phyloP scores from a whole-genome alignment of 495 filamentous ascomycete species.

The Podospora pseudopauciseta region DNA sequence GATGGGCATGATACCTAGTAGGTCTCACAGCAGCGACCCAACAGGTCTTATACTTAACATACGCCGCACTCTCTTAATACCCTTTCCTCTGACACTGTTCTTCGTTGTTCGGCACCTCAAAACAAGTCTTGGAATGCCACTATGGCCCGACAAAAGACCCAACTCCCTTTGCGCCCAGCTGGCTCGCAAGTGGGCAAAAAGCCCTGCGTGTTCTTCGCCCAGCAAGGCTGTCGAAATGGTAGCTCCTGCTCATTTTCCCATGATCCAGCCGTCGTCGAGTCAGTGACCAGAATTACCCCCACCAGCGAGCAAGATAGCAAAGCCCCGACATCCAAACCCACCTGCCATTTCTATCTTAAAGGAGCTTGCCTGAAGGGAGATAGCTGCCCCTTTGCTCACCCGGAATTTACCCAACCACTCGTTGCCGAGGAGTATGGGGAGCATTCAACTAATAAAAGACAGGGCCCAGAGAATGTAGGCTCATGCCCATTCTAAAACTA shows the following conservation, averaged over 20 bases:
- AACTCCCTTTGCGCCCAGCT: not conserved
- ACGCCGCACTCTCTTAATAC: too few relatives aligned
- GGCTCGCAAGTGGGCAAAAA: not conserved
- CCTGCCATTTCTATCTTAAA: not conserved
- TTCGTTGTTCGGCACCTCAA: too few relatives aligned
- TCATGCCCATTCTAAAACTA: too few relatives aligned
- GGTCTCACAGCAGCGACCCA: too few relatives aligned
- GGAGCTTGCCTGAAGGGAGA: not conserved
- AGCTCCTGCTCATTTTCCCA: slow-evolving; percentile 5
- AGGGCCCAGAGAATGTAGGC: too few relatives aligned
- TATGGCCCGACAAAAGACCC: not conserved
- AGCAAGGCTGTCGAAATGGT: slow-evolving; percentile 10
- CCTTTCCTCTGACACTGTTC: too few relatives aligned
- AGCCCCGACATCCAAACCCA: not conserved
- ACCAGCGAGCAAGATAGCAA: not conserved
- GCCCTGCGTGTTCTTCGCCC: slow-evolving; percentile 10
- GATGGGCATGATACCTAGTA: too few relatives aligned
- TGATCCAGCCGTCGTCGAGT: not conserved
- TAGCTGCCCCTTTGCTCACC: slow-evolving; percentile 13
- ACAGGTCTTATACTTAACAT: too few relatives aligned
- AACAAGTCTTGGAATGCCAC: too few relatives aligned
- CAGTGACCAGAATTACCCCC: too few relatives aligned
- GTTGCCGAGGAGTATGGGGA: not conserved
- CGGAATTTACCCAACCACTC: not conserved
- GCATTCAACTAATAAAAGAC: not conserved